phyloP scores from a whole-genome alignment of 805 yeast species.

The Kodamaea neixiangensis region DNA sequence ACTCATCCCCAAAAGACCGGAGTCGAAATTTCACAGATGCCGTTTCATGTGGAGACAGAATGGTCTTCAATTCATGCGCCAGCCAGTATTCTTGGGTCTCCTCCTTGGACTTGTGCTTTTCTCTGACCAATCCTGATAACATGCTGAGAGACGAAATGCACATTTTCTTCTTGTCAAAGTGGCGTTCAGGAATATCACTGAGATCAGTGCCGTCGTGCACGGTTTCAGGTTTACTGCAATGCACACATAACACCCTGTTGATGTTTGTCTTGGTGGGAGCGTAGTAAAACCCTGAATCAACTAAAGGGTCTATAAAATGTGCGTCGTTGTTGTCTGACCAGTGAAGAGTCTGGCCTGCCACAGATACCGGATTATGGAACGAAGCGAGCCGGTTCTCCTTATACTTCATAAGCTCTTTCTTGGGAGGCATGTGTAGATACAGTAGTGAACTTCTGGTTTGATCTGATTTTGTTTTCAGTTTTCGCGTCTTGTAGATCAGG shows the following conservation, averaged over 20 bases:
- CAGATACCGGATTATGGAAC: constrained; percentile 20
- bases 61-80: constrained; percentile 6
- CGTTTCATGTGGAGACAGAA: constrained; percentile 10
- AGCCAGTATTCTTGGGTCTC: constrained; percentile 11
- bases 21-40: constrained; percentile 9
- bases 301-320: constrained; percentile 38
- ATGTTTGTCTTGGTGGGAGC: constrained; percentile 48
- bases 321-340: constrained; percentile 25
- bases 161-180: constrained; percentile 10
- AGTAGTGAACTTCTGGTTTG: not conserved
- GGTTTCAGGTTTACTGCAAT: constrained; percentile 38
- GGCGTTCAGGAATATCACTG: constrained; percentile 8
- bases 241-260: constrained; percentile 59
- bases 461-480: not conserved
- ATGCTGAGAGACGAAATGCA: constrained; percentile 14
- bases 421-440: constrained; percentile 12
- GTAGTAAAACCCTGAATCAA: constrained; percentile 62
- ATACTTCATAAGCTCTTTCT: constrained; percentile 14
- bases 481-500: not conserved
- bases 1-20: constrained; percentile 11
- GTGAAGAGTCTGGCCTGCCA: constrained; percentile 22
- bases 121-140: constrained; percentile 12
- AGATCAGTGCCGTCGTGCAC: constrained; percentile 6
- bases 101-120: constrained; percentile 8
- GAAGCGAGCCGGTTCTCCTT: constrained; percentile 21